Conservation (phyloP, 805 yeast species). For the Hanseniaspora nectarophila region DNA sequence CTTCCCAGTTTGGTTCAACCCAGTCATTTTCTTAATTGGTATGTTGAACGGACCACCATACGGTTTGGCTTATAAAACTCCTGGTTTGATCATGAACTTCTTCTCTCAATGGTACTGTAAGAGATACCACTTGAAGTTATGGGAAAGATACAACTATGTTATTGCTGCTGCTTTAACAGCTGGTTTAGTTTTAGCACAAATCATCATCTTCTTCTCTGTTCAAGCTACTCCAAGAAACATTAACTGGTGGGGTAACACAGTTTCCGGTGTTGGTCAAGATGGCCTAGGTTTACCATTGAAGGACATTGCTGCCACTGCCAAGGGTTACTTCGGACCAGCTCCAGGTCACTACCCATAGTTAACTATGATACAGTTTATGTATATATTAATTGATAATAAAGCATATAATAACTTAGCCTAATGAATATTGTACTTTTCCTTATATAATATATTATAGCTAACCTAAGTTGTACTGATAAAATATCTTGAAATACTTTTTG, state of each 20-base stretch:
- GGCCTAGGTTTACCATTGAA: constrained; percentile 14
- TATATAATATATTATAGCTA: too few relatives aligned
- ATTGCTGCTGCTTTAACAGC: constrained; percentile 50
- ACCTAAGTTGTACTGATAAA: too few relatives aligned
- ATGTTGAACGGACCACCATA: constrained; percentile 46
- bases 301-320: constrained; percentile 17
- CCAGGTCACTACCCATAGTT: constrained; percentile 26
- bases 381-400: too few relatives aligned
- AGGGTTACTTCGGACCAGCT: constrained; percentile 23
- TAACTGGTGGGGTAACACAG: constrained; percentile 52
- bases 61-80: constrained; percentile 30
- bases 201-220: constrained; percentile 38
- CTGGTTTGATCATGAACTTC: constrained; percentile 26
- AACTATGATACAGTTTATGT: not conserved
- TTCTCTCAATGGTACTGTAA: constrained; percentile 41
- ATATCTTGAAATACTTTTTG: too few relatives aligned
- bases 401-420: too few relatives aligned
- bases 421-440: too few relatives aligned
- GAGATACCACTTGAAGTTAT: constrained; percentile 41
- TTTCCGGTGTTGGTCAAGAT: constrained; percentile 24
- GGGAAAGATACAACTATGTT: constrained; percentile 47
- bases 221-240: constrained; percentile 25
- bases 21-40: constrained; percentile 41
- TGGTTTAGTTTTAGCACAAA: constrained; percentile 50
- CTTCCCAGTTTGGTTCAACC: constrained; percentile 35